A percentile compares a stretch with the other conserved stretches of the same genome.
Conservation (phyloP, 345 rosid species). For the Eucalyptus erythrocorys region DNA sequence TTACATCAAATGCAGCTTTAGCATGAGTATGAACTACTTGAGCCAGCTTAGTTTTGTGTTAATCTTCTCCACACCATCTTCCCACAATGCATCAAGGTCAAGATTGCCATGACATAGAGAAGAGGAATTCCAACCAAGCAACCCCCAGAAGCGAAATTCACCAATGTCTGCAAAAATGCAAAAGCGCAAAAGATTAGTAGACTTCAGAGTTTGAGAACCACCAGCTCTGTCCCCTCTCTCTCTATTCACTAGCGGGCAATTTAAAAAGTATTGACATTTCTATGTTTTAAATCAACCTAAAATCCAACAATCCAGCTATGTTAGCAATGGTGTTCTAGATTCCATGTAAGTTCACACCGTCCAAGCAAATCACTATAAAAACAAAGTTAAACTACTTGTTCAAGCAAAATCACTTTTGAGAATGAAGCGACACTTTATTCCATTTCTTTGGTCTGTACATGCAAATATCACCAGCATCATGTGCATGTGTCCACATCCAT, state of each 20-base stretch:
- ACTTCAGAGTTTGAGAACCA: neutral
- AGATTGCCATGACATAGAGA: constrained; percentile 48
- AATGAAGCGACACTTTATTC: neutral
- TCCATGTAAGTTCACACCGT: neutral
- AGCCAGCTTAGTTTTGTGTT: constrained; percentile 30
- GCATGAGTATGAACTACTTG: constrained; percentile 2
- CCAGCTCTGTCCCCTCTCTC: neutral
- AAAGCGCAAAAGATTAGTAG: neutral
- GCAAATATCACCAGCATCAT: neutral
- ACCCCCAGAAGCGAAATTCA: constrained; percentile 73
- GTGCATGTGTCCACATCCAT: neutral
- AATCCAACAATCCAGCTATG: neutral
- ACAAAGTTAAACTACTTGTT: neutral
- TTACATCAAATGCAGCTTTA: neutral
- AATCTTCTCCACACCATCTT: constrained; percentile 78
- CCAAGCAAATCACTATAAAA: neutral
- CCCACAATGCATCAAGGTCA: constrained; percentile 62
- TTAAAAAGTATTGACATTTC: neutral
- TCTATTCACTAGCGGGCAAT: neutral
- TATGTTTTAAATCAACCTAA: neutral
- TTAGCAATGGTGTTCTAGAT: neutral
- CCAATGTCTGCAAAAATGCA: constrained; percentile 47
- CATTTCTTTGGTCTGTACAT: neutral
- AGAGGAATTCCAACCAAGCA: constrained; percentile 76
- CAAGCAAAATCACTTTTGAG: neutral